phyloP scores from a whole-genome alignment of 805 yeast genomes.

The Metschnikowia lochheadii region DNA sequence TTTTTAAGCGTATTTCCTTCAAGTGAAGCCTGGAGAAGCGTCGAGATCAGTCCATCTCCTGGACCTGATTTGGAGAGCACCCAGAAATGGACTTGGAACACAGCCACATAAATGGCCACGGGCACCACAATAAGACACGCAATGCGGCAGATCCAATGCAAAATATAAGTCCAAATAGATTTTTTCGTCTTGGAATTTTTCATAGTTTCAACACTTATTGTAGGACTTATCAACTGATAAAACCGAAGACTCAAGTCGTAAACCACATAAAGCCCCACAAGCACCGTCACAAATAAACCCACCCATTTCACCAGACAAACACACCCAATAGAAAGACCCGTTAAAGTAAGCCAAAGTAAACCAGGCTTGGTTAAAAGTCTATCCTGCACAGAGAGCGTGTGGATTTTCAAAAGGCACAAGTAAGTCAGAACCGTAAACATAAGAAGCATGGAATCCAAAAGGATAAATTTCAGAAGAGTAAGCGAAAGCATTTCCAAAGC shows the following conservation, averaged over 20 bases:
- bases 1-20: constrained; percentile 58
- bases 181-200: background rate
- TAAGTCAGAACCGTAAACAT: constrained; percentile 59
- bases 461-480: constrained; percentile 67
- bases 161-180: constrained; percentile 28
- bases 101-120: constrained; percentile 56
- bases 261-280: constrained; percentile 57
- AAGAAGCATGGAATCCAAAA: constrained; percentile 71
- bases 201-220: too few species aligned
- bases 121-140: constrained; percentile 69
- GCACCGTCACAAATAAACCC: constrained; percentile 62
- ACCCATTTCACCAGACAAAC: constrained; percentile 87
- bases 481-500: constrained; percentile 66
- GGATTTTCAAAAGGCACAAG: constrained; percentile 42
- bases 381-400: constrained; percentile 38
- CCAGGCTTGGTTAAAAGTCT: constrained; percentile 38
- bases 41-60: constrained; percentile 88
- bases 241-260: constrained; percentile 48
- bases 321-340: constrained; percentile 73
- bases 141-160: constrained; percentile 74
- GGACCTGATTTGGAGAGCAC: constrained; percentile 79
- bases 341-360: constrained; percentile 51
- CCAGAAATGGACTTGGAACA: constrained; percentile 79
- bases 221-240: constrained; percentile 24
- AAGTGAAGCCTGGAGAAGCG: constrained; percentile 85